Evolutionary conservation across 2,329 filamentous ascomycete species (phyloP).

Genomic region (Colletotrichum lentis): DNA sequence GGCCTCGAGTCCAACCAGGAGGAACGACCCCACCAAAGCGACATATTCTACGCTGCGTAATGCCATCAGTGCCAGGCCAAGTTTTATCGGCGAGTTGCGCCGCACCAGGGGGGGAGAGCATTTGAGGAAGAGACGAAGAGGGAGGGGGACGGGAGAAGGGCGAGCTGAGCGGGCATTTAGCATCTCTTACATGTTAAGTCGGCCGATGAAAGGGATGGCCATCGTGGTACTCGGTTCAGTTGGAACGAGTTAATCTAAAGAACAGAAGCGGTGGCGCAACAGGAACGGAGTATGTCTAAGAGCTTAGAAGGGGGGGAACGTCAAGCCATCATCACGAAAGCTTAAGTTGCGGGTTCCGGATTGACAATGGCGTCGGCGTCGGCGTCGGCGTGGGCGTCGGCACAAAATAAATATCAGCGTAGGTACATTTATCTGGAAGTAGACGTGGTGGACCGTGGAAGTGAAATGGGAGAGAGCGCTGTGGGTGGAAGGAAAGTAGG

Average conservation of each 20-base stretch:
- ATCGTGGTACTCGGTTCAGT: slow-evolving; percentile 47
- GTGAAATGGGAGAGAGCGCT: slow-evolving; percentile 16
- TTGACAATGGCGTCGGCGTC: background rate
- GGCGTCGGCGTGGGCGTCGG: background rate
- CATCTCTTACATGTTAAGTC: slow-evolving; percentile 59
- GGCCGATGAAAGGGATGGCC: slow-evolving; percentile 62
- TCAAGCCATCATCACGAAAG: slow-evolving; percentile 31
- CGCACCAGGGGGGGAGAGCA: slow-evolving; percentile 33
- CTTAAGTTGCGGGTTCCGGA: slow-evolving; percentile 18
- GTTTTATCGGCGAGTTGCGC: slow-evolving; percentile 6
- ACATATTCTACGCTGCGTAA: slow-evolving; percentile 79
- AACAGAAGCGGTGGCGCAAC: slow-evolving; percentile 22
- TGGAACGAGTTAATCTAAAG: slow-evolving; percentile 36
- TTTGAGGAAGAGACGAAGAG: slow-evolving; percentile 12
- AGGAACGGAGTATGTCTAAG: slow-evolving; percentile 33
- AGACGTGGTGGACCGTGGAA: slow-evolving; percentile 17
- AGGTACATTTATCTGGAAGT: slow-evolving; percentile 16
- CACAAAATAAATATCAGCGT: slow-evolving; percentile 21
- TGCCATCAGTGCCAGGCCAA: slow-evolving; percentile 29
- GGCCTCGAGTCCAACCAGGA: slow-evolving; percentile 83
- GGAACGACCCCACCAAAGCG: slow-evolving; percentile 82
- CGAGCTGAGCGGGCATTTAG: background rate
- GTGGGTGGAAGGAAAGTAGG: background rate
- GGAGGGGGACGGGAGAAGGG: slow-evolving; percentile 8
- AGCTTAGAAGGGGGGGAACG: slow-evolving; percentile 9